These are phyloP conservation scores for Leccinum obscurum DNA, from an alignment of 768 basidiomycete genomes.

Conservation along the genomic window DNA sequence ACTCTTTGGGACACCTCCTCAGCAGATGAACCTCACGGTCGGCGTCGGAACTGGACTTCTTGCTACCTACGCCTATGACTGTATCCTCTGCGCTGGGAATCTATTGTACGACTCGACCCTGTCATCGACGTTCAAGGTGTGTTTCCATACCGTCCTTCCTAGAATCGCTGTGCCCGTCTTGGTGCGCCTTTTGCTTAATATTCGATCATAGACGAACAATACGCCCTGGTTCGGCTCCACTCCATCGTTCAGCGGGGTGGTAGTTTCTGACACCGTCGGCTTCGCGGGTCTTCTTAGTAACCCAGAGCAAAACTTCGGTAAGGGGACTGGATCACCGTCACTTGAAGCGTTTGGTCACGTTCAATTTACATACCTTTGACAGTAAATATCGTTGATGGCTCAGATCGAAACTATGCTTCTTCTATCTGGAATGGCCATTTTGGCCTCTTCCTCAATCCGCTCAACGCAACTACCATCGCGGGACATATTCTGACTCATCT, in stretches of 20 bases:
- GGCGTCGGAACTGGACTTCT: constrained; percentile 13
- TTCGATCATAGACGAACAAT: constrained; percentile 16
- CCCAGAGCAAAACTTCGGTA: constrained; percentile 18
- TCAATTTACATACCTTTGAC: neutral
- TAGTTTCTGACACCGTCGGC: constrained; percentile 20
- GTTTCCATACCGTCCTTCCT: neutral
- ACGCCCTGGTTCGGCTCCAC: constrained; percentile 14
- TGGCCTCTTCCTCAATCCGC: constrained; percentile 28
- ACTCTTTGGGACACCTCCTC: constrained; percentile 30
- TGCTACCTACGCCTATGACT: constrained; percentile 22
- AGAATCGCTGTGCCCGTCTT: neutral
- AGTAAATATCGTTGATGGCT: constrained; percentile 29
- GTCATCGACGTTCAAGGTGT: constrained; percentile 28
- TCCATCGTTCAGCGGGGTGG: constrained; percentile 20
- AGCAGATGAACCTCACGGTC: constrained; percentile 29
- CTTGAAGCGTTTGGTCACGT: neutral
- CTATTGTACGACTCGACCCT: constrained; percentile 22
- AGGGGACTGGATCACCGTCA: neutral
- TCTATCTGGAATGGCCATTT: constrained; percentile 23
- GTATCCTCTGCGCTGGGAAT: constrained; percentile 27
- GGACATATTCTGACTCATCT: constrained; percentile 21
- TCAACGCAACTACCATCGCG: constrained; percentile 13
- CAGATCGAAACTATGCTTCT: constrained; percentile 1
- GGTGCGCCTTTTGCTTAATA: neutral
- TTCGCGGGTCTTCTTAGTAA: constrained; percentile 22